phyloP scores from a whole-genome alignment of 2,329 filamentous ascomycete species.

The Cryphonectria parasitica region DNA sequence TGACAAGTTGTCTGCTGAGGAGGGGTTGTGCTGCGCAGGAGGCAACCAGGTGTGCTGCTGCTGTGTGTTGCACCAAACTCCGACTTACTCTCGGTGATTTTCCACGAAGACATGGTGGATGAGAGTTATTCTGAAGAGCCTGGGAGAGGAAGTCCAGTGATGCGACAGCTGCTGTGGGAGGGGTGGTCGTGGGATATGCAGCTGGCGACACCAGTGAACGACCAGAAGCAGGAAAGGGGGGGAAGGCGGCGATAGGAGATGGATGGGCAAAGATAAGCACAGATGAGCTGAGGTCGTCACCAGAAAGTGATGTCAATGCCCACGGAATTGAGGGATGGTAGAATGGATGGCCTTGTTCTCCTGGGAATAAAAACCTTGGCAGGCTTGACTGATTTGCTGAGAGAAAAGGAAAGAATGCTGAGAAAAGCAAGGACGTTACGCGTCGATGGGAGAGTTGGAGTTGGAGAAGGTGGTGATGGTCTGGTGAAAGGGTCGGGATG shows the following conservation, averaged over 20 bases:
- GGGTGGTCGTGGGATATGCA: neutral
- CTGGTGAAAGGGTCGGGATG: conserved; percentile 10
- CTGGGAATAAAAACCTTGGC: neutral
- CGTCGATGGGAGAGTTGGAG: conserved; percentile 10
- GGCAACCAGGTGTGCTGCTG: neutral
- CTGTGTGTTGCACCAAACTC: neutral
- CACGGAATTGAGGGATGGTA: neutral
- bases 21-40: conserved; percentile 14
- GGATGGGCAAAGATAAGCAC: conserved; percentile 8
- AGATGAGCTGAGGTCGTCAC: neutral
- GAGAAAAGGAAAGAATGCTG: conserved; percentile 1
- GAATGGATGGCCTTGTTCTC: neutral
- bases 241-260: neutral
- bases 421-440: neutral
- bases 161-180: conserved; percentile 14
- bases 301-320: conserved; percentile 9
- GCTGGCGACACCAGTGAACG: neutral
- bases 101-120: conserved; percentile 56
- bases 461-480: neutral
- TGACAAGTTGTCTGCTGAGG: neutral
- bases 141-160: neutral
- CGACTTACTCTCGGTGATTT: conserved; percentile 72
- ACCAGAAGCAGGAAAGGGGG: neutral
- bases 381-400: conserved; percentile 1
- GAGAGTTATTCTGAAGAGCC: neutral